Base-by-base conservation (phyloP, 495 filamentous ascomycete species). In the Sabuloglossum arenarium region DNA sequence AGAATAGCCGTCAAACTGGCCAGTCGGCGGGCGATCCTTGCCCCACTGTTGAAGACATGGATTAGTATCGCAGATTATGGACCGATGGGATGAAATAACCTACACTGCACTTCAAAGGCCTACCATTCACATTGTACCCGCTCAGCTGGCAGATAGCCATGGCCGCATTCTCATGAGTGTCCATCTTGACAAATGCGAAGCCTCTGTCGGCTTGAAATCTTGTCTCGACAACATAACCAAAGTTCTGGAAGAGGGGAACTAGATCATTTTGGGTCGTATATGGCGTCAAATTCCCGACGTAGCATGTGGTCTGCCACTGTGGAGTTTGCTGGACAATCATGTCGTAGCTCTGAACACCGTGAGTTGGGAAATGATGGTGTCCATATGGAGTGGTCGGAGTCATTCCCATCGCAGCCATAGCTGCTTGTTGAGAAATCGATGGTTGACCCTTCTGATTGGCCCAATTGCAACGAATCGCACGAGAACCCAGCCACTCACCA, bases 111-210 rank as follows among this genome's bases (percentile, higher is more conserved):
- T 99, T 99, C 62, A 99, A 68, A 53, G 91, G 93, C 62, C 91
- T 85, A 28, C 91, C 91, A 63, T 99, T 94, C 61, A 99, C 91
- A 64, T 95, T 91, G 68, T 95, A 96, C 9, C 89, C 88, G 62
- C 85, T 96, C 57, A 99, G 71, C 63, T 96, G 90, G 68, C 91
- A 99, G 64, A 99, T 99, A 19, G 91, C 87, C 85, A 91, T 94
- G 16, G 91, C 89, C 9, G 91, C 91, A 69, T 97, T 95, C 67
- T 99, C 91, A 60, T 99, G 91, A 3, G 81, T 85, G 62, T 97
- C 91, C 90, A 99, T 96, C 77, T 99, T 99, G 68, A 99, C 84
- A 65, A 99, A 99, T 0, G 91, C 87, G 69, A 99, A 99, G 12
- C 91, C 91, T 55, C 93, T 85, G 66, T 99, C 93, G 53, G 91